phyloP scores from a whole-genome alignment of 179 eudicot genomes.

The Patellifolia procumbens region DNA sequence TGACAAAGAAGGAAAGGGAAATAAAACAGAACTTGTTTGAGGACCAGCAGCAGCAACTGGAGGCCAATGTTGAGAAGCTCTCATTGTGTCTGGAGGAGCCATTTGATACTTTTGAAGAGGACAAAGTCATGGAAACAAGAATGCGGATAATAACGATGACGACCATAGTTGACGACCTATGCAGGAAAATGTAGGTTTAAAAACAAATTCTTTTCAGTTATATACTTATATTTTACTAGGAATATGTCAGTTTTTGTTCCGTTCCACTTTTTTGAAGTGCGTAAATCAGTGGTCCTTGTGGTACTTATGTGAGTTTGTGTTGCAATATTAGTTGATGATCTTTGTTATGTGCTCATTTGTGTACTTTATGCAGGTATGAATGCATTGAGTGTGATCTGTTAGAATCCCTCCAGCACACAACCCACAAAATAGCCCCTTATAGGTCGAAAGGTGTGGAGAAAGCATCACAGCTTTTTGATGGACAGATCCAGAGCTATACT shows the following conservation, averaged over 20 bases:
- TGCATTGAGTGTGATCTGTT: constrained; percentile 45
- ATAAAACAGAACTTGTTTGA: constrained; percentile 71
- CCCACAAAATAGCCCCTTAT: constrained; percentile 43
- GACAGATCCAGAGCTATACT: constrained; percentile 27
- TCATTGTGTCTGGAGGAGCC: constrained; percentile 68
- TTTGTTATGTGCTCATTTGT: constrained; percentile 3
- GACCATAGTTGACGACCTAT: constrained; percentile 49
- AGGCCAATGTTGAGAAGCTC: constrained; percentile 67
- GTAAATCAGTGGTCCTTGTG: not conserved
- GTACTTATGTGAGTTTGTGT: not conserved
- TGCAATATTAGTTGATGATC: not conserved
- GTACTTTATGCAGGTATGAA: constrained; percentile 36
- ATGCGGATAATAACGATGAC: constrained; percentile 49
- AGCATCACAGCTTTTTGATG: constrained; percentile 36
- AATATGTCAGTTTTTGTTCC: not conserved
- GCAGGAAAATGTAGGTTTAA: constrained; percentile 60
- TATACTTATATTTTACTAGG: not conserved
- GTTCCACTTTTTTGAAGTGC: not conserved
- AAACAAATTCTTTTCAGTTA: not conserved
- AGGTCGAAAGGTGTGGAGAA: constrained; percentile 45
- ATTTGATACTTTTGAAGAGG: constrained; percentile 45
- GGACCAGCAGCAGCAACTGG: constrained; percentile 84
- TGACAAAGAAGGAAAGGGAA: constrained; percentile 47
- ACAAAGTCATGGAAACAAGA: constrained; percentile 45
- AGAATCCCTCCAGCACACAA: constrained; percentile 41